Base-by-base conservation (phyloP, 2,329 filamentous ascomycete species). In the Neopestalotiopsis sp. region DNA sequence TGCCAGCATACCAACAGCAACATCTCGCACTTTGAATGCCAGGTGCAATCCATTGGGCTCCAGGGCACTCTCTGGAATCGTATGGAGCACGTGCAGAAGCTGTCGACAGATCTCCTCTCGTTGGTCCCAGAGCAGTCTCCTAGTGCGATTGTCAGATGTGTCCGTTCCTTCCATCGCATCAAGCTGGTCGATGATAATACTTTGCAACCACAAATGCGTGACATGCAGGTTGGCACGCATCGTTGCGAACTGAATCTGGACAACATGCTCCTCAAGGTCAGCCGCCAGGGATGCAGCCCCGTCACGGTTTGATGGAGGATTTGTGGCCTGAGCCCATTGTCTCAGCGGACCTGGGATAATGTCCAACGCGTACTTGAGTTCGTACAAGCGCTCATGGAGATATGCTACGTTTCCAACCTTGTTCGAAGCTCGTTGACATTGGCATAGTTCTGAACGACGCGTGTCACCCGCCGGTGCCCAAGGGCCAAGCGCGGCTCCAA, bases 321-420 rank as follows among this genome's bases (percentile, higher is more conserved):
- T 32, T 28, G 62, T 20, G 14, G 42, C 24, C 38, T 45, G 62
- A 10, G 66, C 68, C 72, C 75, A 77, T 59, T 76, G 75, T 13
- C 72, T 66, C 61, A 76, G 69, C 24, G 74, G 62, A n/a, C 28
- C 4, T 45, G 62, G 62, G 34, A 65, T 65, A 13, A 52, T 24
- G 62, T 65, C 62, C 3, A 65, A 38, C 5, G 24, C 24, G 40
- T 65, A 65, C 2, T 52, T 65, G 62, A 65, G 62, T 38, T 65
- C 62, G 3, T 65, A 38, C 38, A 65, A 40, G 13, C 62, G 38
- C 7, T 32, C 62, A 14, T 45, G n/a, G n/a, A 65, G 40, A 34
- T 65, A 24, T 28, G 38, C 14, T 9, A 65, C 24, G 20, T 52
- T 65, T 32, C 17, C 40, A 13, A 6, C 42, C 40, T 30, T 30